phyloP scores from a whole-genome alignment of 495 filamentous ascomycete genomes.

The Aspergillus kassunensis region DNA sequence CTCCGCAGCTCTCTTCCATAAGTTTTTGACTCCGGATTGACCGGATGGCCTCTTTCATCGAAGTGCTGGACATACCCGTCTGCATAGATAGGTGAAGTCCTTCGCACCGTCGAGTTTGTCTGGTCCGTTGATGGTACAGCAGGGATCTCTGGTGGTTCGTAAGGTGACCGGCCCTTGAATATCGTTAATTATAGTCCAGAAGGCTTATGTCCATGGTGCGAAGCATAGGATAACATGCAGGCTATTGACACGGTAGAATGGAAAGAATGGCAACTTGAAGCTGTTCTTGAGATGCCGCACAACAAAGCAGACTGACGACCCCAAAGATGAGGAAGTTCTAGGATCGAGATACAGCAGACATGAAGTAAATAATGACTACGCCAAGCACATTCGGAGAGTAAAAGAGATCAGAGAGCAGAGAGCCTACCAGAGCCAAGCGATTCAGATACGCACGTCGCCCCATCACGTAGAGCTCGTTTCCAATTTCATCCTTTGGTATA shows the following conservation, averaged over 20 bases:
- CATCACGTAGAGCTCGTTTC: constrained; percentile 28
- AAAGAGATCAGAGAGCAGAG: constrained; percentile 6
- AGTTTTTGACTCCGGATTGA: constrained; percentile 53
- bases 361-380: background rate
- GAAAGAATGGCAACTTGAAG: background rate
- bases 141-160: constrained; percentile 52
- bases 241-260: background rate
- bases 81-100: constrained; percentile 35
- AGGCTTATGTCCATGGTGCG: background rate
- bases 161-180: constrained; percentile 66
- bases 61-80: constrained; percentile 59
- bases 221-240: background rate
- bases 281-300: too few species aligned
- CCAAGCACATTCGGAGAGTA: background rate
- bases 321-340: too few species aligned
- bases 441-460: constrained; percentile 49
- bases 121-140: constrained; percentile 15
- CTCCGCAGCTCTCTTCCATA: constrained; percentile 42
- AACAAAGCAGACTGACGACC: too few species aligned
- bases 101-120: constrained; percentile 18
- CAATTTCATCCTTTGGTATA: background rate
- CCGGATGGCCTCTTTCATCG: constrained; percentile 65
- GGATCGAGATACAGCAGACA: background rate
- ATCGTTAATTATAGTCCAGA: constrained; percentile 18
- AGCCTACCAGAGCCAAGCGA: constrained; percentile 51